phyloP scores from a whole-genome alignment of 1,284 basidiomycete genomes.

The Cutaneotrichosporon daszewskae region DNA sequence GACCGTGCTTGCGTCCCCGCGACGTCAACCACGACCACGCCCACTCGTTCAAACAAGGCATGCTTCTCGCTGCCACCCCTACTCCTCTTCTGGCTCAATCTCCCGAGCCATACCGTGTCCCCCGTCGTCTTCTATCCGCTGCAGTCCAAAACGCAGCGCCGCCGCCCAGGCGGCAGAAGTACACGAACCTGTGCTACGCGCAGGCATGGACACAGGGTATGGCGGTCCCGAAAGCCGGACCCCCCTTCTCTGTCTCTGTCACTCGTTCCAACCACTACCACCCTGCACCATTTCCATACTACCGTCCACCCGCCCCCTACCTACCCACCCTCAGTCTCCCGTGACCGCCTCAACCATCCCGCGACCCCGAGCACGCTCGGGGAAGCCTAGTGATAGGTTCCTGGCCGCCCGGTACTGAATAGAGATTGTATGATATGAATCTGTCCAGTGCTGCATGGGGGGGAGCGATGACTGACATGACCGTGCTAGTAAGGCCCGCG shows the following conservation, averaged over 20 bases:
- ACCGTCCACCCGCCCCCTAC: slow-evolving; percentile 5
- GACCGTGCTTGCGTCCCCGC: background rate
- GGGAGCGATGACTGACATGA: no score
- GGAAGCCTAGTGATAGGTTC: slow-evolving; percentile 50
- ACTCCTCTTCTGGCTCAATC: slow-evolving; percentile 32
- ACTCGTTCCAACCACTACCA: slow-evolving; percentile 6
- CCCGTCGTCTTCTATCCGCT: slow-evolving; percentile 17
- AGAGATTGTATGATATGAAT: no score
- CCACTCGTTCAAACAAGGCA: slow-evolving; percentile 25
- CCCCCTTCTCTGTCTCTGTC: slow-evolving; percentile 7
- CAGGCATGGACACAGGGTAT: slow-evolving; percentile 43
- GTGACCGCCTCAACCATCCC: slow-evolving; percentile 51
- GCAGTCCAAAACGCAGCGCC: slow-evolving; percentile 45
- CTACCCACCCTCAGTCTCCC: slow-evolving; percentile 6
- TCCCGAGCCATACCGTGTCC: slow-evolving; percentile 33
- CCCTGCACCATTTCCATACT: slow-evolving; percentile 8
- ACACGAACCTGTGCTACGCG: slow-evolving; percentile 37
- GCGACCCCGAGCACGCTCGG: slow-evolving; percentile 17
- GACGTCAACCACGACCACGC: background rate
- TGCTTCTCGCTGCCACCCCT: slow-evolving; percentile 35
- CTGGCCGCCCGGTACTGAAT: slow-evolving; percentile 28
- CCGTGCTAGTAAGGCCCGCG: no score
- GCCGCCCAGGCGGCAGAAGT: slow-evolving; percentile 33
- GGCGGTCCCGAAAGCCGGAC: slow-evolving; percentile 41
- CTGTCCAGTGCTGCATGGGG: no score